Evolutionary conservation across 1,284 basidiomycete species (phyloP).

Genomic region (Xerocomus amazonicus): DNA sequence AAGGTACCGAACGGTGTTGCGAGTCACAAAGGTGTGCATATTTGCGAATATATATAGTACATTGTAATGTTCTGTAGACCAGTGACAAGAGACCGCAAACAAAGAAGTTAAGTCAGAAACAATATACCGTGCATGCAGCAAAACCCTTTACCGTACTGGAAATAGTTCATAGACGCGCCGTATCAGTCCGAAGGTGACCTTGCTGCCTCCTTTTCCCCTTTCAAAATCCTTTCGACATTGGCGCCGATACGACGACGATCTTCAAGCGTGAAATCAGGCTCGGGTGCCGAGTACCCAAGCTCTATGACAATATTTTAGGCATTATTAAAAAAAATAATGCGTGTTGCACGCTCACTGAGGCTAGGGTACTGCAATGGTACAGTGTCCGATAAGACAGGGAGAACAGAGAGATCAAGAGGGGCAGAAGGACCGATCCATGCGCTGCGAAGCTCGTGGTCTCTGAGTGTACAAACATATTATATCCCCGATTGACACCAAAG

Average conservation of each 20-base stretch:
- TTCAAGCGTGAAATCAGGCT: slow-evolving; percentile 40
- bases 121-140: too few relatives aligned
- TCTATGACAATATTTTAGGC: slow-evolving; percentile 31
- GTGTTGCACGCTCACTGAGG: slow-evolving; percentile 46
- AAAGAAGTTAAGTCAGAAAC: too few relatives aligned
- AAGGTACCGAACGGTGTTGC: too few relatives aligned
- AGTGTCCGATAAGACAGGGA: slow-evolving; percentile 48
- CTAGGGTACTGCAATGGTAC: slow-evolving; percentile 69
- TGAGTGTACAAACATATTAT: slow-evolving; percentile 12
- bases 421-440: slow-evolving; percentile 71
- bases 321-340: neutral
- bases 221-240: slow-evolving; percentile 47
- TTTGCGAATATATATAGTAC: too few relatives aligned
- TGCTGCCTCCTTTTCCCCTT: slow-evolving; percentile 52
- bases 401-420: slow-evolving; percentile 56
- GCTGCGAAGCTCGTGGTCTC: slow-evolving; percentile 62
- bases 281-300: slow-evolving; percentile 50
- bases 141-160: too few relatives aligned
- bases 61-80: too few relatives aligned
- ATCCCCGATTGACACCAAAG: neutral
- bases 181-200: slow-evolving; percentile 38
- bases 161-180: too few relatives aligned
- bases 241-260: slow-evolving; percentile 47
- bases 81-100: too few relatives aligned
- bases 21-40: too few relatives aligned